phyloP scores from a whole-genome alignment of 2,329 filamentous ascomycete species.

The Alternaria angustiovoidea region DNA sequence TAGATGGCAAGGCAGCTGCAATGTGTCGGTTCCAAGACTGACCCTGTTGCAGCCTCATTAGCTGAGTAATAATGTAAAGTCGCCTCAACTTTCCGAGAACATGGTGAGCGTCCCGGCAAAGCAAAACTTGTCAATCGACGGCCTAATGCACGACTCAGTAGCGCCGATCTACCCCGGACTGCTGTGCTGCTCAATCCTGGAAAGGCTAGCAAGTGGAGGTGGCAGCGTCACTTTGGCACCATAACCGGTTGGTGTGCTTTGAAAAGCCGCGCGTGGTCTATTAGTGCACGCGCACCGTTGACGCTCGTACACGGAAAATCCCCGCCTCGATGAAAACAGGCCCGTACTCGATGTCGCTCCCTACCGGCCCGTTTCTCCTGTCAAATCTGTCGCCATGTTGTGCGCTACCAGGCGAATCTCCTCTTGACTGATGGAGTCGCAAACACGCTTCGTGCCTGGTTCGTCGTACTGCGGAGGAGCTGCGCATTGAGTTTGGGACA shows the following conservation, averaged over 20 bases:
- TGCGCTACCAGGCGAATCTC: not conserved
- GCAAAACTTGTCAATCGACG: not conserved
- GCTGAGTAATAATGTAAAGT: not conserved
- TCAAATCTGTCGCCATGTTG: not conserved
- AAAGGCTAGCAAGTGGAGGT: slow-evolving; percentile 19
- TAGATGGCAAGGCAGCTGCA: not conserved
- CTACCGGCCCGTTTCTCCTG: slow-evolving; percentile 4
- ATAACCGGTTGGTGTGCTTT: slow-evolving; percentile 6
- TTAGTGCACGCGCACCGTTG: slow-evolving; percentile 3
- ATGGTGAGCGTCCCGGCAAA: not conserved
- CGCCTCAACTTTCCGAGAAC: not conserved
- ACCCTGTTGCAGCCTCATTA: not conserved
- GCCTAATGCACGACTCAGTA: slow-evolving; percentile 3
- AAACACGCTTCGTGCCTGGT: not conserved
- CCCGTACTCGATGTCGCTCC: not conserved
- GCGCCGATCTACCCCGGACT: slow-evolving; percentile 28
- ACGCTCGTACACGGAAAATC: slow-evolving; percentile 6
- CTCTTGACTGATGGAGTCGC: not conserved
- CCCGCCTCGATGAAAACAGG: slow-evolving; percentile 2
- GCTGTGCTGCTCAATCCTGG: not conserved
- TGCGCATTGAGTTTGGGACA: slow-evolving; percentile 2
- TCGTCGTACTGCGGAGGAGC: not conserved
- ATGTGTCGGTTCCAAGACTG: not conserved
- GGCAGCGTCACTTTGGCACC: slow-evolving; percentile 18
- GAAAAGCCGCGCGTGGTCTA: slow-evolving; percentile 1